Conservation (phyloP, 140 eudicot genomes). For the Erigeron philadelphicus region DNA sequence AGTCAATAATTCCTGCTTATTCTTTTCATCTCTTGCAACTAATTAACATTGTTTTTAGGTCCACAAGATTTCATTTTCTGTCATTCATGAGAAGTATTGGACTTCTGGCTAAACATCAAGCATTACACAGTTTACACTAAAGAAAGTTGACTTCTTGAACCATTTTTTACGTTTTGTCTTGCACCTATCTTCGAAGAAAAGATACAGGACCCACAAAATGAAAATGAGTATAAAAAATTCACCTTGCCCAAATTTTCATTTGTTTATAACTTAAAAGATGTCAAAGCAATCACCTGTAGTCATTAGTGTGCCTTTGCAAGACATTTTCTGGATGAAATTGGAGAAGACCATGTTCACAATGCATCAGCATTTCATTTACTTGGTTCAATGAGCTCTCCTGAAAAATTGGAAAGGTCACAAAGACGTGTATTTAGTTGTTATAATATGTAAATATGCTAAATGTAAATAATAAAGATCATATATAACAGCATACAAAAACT, state of each 20-base stretch:
- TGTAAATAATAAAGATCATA: neutral
- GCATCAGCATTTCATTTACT: slow-evolving; percentile 70
- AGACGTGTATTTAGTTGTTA: neutral
- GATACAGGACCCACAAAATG: neutral
- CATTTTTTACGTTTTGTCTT: too few species aligned
- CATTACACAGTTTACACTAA: too few species aligned
- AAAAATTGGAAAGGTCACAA: slow-evolving; percentile 4
- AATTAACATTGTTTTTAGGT: neutral
- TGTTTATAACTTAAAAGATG: slow-evolving; percentile 4
- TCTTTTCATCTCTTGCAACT: too few species aligned
- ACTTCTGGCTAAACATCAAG: too few species aligned
- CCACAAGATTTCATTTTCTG: neutral
- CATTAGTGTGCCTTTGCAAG: slow-evolving; percentile 32
- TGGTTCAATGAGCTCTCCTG: slow-evolving; percentile 81
- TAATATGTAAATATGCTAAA: neutral
- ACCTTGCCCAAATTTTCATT: neutral
- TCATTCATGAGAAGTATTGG: neutral
- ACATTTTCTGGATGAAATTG: slow-evolving; percentile 30
- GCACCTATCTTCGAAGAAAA: too few species aligned
- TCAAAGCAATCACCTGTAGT: slow-evolving; percentile 48
- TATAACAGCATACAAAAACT: neutral
- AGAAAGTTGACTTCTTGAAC: too few species aligned
- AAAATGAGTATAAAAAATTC: neutral
- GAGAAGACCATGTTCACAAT: slow-evolving; percentile 58
- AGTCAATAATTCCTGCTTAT: too few species aligned